Evolutionary conservation across 225 moss, liverwort and hornwort species (phyloP).

Genomic region (Ulota crispa): DNA sequence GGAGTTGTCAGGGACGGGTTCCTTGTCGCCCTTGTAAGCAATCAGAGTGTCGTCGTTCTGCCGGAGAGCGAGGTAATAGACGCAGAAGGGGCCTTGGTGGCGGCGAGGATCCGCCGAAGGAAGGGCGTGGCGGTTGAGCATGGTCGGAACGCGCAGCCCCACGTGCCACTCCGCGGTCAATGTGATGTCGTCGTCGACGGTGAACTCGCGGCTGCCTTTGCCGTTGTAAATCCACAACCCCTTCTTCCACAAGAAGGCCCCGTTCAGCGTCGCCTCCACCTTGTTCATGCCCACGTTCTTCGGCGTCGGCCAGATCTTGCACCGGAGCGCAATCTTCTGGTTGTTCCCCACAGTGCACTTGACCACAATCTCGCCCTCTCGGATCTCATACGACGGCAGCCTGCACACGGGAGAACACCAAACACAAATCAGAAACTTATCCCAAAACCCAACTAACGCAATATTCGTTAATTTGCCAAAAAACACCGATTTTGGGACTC

Average conservation of each 20-base stretch:
- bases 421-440: too few relatives aligned
- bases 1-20: conserved; percentile 36
- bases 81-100: conserved; percentile 55
- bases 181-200: conserved; percentile 40
- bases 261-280: conserved; percentile 55
- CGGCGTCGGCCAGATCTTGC: conserved; percentile 59
- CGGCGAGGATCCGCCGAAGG: conserved; percentile 42
- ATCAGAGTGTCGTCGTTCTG: conserved; percentile 18
- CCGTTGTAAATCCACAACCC: conserved; percentile 61
- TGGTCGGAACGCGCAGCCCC: conserved; percentile 34
- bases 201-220: conserved; percentile 49
- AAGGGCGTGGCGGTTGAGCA: conserved; percentile 35
- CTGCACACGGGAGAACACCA: conserved; percentile 19
- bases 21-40: conserved; percentile 36
- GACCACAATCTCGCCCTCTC: conserved; percentile 43
- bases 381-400: conserved; percentile 41
- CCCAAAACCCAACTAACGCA: too few relatives aligned
- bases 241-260: conserved; percentile 60
- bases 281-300: conserved; percentile 65
- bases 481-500: too few relatives aligned
- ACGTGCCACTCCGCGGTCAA: conserved; percentile 57
- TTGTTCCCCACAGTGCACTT: conserved; percentile 39
- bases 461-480: too few relatives aligned
- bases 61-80: conserved; percentile 50
- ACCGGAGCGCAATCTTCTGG: conserved; percentile 45